Evolutionary conservation across 2,329 filamentous ascomycete genomes (phyloP), one percentile per base, ranked within the genome.

Genomic region (Beauveria varroae): DNA sequence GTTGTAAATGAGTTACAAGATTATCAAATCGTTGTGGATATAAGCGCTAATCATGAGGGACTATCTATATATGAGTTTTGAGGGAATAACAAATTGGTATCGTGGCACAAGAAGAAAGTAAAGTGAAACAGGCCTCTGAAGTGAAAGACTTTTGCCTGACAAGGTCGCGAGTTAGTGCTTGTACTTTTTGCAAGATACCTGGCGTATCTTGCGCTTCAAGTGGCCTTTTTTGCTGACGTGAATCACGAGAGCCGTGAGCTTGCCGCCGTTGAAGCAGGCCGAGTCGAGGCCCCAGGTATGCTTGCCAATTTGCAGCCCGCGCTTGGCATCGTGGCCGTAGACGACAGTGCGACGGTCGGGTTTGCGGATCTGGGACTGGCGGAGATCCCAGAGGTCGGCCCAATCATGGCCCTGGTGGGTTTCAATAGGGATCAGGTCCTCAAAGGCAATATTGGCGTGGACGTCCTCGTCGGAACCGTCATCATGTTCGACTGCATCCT

Each of bases 261-360:
- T 79, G 1, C 86, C 86, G 12, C 92, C 93, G 64, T 83, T 84
- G 3, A 91, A 86, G 71, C 95, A 98, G 0, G 86, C 88, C 0
- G 89, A 90, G 73, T 98, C 95, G 52, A 98, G 78, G 0, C 95
- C 95, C 69, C 92, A 90, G 4, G 88, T 90, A 73, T 90, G 96
- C 54, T 82, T 79, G 55, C 84, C 68, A 63, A 79, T 66, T 37
- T 68, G 70, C 55, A 96, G 81, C 0, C 91, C 92, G 3, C 76
- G 76, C 68, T 87, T 86, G 24, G 91, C 84, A 71, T 97, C 91
- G 71, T 98, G 93, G 5, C 93, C 93, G 73, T 96, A 97, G 62
- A 96, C 81, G 46, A 96, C 88, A 1, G 89, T 91, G 46, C 79
- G 83, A 10, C 82, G 78, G 34, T 74, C 66, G 14, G 64, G 53